These are phyloP conservation scores for Fragilaria radians DNA, from an alignment of 108 stramenopile genomes.

Conservation along the genomic window DNA sequence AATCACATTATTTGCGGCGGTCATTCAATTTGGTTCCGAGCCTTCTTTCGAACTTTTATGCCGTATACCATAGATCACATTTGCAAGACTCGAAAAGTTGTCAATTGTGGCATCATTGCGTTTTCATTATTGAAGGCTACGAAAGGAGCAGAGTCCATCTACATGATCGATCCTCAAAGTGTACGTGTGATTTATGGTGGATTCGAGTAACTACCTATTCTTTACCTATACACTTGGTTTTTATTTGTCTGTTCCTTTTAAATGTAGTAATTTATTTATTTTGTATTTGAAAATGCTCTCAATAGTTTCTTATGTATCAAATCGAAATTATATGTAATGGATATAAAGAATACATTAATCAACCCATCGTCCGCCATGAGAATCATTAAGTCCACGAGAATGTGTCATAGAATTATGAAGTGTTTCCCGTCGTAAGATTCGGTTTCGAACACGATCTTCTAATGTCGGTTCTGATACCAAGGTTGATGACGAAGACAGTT, in stretches of 20 bases:
- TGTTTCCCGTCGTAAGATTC: conserved; percentile 29
- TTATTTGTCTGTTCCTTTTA: neutral
- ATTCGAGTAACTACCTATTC: conserved; percentile 22
- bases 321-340: neutral
- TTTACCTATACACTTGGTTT: neutral
- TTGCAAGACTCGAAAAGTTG: conserved; percentile 82
- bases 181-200: conserved; percentile 77
- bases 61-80: conserved; percentile 53
- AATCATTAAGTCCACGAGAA: conserved; percentile 28
- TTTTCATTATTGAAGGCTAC: conserved; percentile 69
- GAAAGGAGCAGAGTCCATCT: conserved; percentile 38
- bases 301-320: neutral
- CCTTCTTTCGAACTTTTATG: conserved; percentile 78
- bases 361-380: conserved; percentile 45
- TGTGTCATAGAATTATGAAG: conserved; percentile 29
- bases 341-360: conserved; percentile 9
- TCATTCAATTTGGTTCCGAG: conserved; percentile 88
- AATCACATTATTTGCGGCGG: conserved; percentile 76
- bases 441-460: too few relatives aligned
- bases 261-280: neutral
- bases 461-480: too few relatives aligned
- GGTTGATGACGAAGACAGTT: too few relatives aligned
- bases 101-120: conserved; percentile 82
- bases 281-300: neutral
- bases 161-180: conserved; percentile 76